Conservation (phyloP, 2,329 filamentous ascomycete species). For the Cladosporium sp. region DNA sequence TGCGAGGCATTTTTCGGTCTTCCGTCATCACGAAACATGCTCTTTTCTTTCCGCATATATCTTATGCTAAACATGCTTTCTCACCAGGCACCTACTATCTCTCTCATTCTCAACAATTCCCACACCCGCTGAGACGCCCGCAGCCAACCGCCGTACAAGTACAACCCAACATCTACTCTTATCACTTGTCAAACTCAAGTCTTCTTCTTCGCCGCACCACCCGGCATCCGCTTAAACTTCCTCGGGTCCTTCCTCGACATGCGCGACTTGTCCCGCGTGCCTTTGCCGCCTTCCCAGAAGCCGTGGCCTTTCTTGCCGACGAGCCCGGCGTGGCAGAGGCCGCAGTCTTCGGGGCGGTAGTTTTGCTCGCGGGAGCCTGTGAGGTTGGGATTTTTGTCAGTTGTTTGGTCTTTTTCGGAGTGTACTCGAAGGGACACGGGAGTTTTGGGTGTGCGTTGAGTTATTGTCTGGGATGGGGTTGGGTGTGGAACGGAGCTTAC, state of each 20-base stretch:
- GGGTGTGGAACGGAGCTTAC: constrained; percentile 14
- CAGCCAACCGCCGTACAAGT: not conserved
- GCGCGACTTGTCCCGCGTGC: constrained; percentile 66
- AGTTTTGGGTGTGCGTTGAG: not conserved
- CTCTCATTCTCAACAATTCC: not conserved
- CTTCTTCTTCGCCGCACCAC: constrained; percentile 18
- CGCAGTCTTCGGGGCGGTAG: constrained; percentile 74
- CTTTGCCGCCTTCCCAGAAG: constrained; percentile 84
- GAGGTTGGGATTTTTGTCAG: constrained; percentile 37
- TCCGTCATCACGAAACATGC: not conserved
- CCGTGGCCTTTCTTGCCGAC: constrained; percentile 67
- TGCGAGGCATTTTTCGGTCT: not conserved
- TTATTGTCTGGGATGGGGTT: not conserved
- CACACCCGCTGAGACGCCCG: not conserved
- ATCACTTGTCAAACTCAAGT: not conserved
- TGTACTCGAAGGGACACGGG: not conserved
- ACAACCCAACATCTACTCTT: not conserved
- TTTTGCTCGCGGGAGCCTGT: constrained; percentile 70
- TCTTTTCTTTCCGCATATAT: not conserved
- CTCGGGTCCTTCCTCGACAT: constrained; percentile 77
- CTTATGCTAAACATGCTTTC: not conserved
- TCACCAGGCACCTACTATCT: not conserved
- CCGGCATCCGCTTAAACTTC: constrained; percentile 59
- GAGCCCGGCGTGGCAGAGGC: constrained; percentile 69
- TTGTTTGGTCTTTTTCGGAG: too few species aligned